These are phyloP conservation scores for Eremochloa ophiuroides DNA, from an alignment of 176 grass and related monocot species.

Conservation along the genomic window DNA sequence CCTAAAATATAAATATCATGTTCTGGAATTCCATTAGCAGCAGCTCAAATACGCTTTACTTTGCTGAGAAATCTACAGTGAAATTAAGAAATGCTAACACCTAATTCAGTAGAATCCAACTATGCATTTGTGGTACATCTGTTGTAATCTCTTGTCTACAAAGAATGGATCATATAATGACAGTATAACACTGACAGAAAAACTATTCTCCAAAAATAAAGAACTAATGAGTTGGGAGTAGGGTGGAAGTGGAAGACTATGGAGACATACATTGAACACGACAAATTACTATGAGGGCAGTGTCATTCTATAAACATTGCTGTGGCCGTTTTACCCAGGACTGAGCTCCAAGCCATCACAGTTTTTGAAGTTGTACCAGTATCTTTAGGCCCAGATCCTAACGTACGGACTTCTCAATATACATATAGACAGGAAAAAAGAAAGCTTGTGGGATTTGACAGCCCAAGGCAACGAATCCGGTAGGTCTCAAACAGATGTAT, in stretches of 20 bases:
- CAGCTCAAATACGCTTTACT: too few species aligned
- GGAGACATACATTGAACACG: constrained; percentile 38
- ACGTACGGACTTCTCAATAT: constrained; percentile 53
- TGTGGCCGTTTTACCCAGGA: constrained; percentile 16
- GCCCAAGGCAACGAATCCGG: constrained; percentile 40
- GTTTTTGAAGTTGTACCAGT: constrained; percentile 26
- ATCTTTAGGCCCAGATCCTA: constrained; percentile 36
- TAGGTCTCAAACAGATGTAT: constrained; percentile 62
- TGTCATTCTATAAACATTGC: constrained; percentile 36
- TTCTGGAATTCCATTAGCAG: too few species aligned
- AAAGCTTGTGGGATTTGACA: background rate
- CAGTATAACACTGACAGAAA: constrained; percentile 17
- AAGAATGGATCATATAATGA: constrained; percentile 42
- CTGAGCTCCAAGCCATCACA: constrained; percentile 27
- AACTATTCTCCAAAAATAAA: constrained; percentile 21
- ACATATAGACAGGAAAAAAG: constrained; percentile 27
- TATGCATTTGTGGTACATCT: constrained; percentile 14
- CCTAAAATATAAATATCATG: too few species aligned
- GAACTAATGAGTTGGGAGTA: background rate
- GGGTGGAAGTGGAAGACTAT: background rate
- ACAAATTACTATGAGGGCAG: constrained; percentile 47
- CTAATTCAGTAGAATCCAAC: background rate
- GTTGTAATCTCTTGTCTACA: constrained; percentile 34
- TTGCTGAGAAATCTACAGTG: background rate
- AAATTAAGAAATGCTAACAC: background rate